Percentiles rank a stretch among this genome's conserved stretches.
phyloP scores from a whole-genome alignment of 2,329 filamentous ascomycete genomes.

The Aspergillus persii region DNA sequence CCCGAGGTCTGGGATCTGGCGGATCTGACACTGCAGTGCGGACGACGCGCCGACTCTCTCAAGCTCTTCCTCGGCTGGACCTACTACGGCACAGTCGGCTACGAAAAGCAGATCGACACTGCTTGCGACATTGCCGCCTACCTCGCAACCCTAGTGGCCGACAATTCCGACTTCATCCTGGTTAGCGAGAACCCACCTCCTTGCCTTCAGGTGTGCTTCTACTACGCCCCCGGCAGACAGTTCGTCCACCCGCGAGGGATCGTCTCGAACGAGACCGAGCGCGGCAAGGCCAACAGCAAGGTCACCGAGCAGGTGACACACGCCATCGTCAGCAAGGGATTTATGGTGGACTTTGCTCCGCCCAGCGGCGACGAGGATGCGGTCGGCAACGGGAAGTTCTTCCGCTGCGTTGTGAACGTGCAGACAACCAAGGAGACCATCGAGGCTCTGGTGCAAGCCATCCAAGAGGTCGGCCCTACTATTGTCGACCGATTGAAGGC shows the following conservation, averaged over 20 bases:
- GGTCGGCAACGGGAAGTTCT: conserved; percentile 61
- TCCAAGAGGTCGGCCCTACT: conserved; percentile 49
- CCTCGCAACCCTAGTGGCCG: conserved; percentile 60
- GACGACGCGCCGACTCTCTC: conserved; percentile 76
- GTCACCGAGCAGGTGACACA: conserved; percentile 56
- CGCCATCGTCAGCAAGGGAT: conserved; percentile 57
- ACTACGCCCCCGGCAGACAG: conserved; percentile 64
- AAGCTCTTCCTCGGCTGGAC: conserved; percentile 88
- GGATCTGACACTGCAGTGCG: conserved; percentile 90
- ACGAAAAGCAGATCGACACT: conserved; percentile 65
- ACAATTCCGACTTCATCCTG: conserved; percentile 62
- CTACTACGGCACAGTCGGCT: conserved; percentile 78
- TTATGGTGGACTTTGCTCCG: conserved; percentile 68
- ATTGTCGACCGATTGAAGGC: conserved; percentile 31
- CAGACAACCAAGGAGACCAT: conserved; percentile 59
- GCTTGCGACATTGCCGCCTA: conserved; percentile 71
- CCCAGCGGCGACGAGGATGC: conserved; percentile 48
- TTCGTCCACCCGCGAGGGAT: conserved; percentile 39
- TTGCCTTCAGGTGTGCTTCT: conserved; percentile 94
- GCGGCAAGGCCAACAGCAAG: conserved; percentile 51
- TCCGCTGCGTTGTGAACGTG: conserved; percentile 67
- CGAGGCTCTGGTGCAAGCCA: conserved; percentile 60
- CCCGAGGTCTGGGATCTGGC: conserved; percentile 81
- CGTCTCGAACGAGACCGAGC: conserved; percentile 34
- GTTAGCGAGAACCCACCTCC: conserved; percentile 75